Base-by-base conservation (phyloP, 225 moss, liverwort and hornwort genomes). In the Physcomitrium patens region DNA sequence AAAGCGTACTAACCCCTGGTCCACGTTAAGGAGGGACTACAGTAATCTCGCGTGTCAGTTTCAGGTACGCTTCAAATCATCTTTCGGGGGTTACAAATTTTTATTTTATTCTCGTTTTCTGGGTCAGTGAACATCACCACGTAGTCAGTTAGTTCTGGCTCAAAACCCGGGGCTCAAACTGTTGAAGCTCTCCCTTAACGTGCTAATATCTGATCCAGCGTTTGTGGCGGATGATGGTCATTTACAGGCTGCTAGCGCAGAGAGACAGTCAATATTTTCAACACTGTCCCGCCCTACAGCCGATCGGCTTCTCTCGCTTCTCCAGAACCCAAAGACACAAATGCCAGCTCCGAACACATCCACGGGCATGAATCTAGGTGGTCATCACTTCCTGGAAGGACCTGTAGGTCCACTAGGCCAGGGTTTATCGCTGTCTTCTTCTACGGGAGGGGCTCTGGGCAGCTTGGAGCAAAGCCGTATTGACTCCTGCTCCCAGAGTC, bases 391-490 rank as follows among this genome's bases (percentile, higher is more conserved):
- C 69, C 63, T 87, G 76, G 79, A 86, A 74, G 92, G 92, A 64
- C 86, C 82, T 5, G 37, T 86, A 68, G 92, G 94, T 79, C 85
- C 89, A 68, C 76, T 83, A 64, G 96, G 94, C 56, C 91, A 92
- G 69, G 92, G 96, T 78, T 87, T 96, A 63, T 88, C 94, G 17
- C 78, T 96, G 51, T 89, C 96, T 68, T 85, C 94, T 16, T 85
- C 92, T 45, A 67, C 88, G 6, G 94, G 89, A 80, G 88, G 88
- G 26, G 69, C 81, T 58, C 75, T 87, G 44, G 82, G 90, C 70
- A 88, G 84, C 53, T 76, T 91, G 70, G 87, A 88, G 15, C 80
- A 79, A 18, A 82, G 61, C 72, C 85, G 64, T 12, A 47, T 80
- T 15, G 78, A 78, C 42, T 74, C 85, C 47, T 85, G 81, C 87